Base-by-base conservation (phyloP, 2,329 filamentous ascomycete genomes). In the Aspergillus sp. region DNA sequence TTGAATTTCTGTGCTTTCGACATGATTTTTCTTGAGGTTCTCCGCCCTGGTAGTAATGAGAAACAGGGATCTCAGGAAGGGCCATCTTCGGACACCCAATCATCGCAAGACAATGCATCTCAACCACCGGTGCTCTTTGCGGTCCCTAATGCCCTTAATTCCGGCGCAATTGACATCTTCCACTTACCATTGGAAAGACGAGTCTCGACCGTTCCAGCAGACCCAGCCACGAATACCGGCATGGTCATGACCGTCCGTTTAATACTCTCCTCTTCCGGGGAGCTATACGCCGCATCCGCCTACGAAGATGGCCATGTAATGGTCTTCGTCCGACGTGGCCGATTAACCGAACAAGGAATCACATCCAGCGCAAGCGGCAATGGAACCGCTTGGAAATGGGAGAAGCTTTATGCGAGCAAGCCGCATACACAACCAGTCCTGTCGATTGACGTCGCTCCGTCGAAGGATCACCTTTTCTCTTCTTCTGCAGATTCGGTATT, bases 191-290 rank as follows among this genome's bases (percentile, higher is more conserved):
- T 80, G 2, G 85, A 90, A 60, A 74, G 69, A 23, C 80, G 90
- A n/a, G 72, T 83, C 15, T 81, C 85, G 41, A 77, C 77, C 0
- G 75, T 84, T 30, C 70, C 74, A 4, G 71, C 74, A 1, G 72
- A 74, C 27, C 55, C 63, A 47, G 62, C 59, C 41, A 64, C 62
- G 27, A 71, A 69, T 55, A 79, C 71, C 45, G 79, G 72, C 58
- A 97, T 97, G 90, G 82, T 89, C 35, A 97, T 97, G 93, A 83
- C 87, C 4, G 69, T 96, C 15, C 71, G 76, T 7, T 66, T 91
- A 3, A 76, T 86, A 49, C 71, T 78, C 50, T 67, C 37, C 37
- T 35, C 64, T 2, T 55, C 70, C 32, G 68, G 64, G 12, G 64
- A 66, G 15, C 69, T 91, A 1, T 79, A 82, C 4, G 73, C 95